Evolutionary conservation across 306 rosid species (phyloP), one percentile per base, ranked within the genome.

Genomic region (Erythrophleum fordii): DNA sequence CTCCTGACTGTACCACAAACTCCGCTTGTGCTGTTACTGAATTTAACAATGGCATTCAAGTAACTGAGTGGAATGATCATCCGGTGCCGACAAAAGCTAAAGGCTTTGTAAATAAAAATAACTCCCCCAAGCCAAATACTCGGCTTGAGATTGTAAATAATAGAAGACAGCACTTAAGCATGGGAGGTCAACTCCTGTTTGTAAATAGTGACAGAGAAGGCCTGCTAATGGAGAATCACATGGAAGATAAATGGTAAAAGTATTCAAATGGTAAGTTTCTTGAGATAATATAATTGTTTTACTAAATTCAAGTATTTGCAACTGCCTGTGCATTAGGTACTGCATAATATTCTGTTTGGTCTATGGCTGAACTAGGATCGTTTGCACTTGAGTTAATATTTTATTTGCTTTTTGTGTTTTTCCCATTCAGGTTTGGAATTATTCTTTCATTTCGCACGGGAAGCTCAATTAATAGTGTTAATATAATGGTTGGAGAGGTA

Each of bases 71-170:
- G 81, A 70, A 77, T 70, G 85, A 84, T 85, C 83, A 82, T 85
- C 83, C 69, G 44, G 64, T 37, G 83, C 87, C 84, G 14, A 28
- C 77, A 45, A 90, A 82, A 79, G 73, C 80, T 56, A 79, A 41
- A 83, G 86, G 84, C 81, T 73, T 53, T 87, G 97, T 93, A 89
- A 84, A 92, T 96, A 91, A 82, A 79, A 82, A 82, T 83, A 89
- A 85, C 83, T 77, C 81, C 87, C 84, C 86, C 29, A 85, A 81
- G 82, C 81, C 90, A 76, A 80, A 84, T 75, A 64, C 85, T 85
- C 88, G 42, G 87, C 92, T 83, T 88, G 90, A 87, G 91, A 81
- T 60, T 96, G 98, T 96, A 96, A 87, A 90, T 96, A 90, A 88
- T 84, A 88, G 77, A 83, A 86, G 79, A 87, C 97, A 88, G 91